These are phyloP conservation scores for Petunia axillaris DNA, from an alignment of 257 asterid species.

Conservation along the genomic window DNA sequence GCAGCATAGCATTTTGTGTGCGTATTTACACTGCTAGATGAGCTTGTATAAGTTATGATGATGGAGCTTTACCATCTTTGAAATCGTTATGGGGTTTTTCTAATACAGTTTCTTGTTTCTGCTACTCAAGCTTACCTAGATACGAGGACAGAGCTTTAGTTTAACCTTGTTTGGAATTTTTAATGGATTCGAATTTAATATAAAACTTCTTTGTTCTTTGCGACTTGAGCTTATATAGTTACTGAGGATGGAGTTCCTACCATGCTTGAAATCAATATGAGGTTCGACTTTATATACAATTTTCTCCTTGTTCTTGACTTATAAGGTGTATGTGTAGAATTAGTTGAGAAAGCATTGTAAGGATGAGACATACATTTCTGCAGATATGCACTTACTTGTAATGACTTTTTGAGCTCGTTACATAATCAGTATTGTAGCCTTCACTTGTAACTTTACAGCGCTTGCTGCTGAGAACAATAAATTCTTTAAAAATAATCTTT, in stretches of 20 bases:
- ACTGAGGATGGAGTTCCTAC: neutral
- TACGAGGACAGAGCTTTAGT: neutral
- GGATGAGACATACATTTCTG: neutral
- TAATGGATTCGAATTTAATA: neutral
- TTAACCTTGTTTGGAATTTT: neutral
- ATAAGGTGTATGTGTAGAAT: neutral
- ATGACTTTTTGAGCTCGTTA: too few species aligned
- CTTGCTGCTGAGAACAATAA: too few species aligned
- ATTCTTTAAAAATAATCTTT: too few species aligned
- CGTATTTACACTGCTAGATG: neutral
- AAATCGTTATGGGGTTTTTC: neutral
- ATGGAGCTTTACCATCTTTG: constrained; percentile 19
- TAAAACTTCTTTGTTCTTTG: neutral
- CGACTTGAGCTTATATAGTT: constrained; percentile 1
- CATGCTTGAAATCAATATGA: neutral
- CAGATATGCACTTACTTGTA: neutral
- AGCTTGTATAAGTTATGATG: neutral
- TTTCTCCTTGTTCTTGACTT: too few species aligned
- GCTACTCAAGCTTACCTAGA: neutral
- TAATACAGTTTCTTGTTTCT: neutral
- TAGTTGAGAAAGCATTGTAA: neutral
- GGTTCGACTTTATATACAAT: neutral
- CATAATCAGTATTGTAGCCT: too few species aligned
- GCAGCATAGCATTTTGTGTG: neutral
- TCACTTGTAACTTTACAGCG: too few species aligned